These are phyloP conservation scores for Fusarium sp. DNA, from an alignment of 2,329 filamentous ascomycete species.

Conservation along the genomic window DNA sequence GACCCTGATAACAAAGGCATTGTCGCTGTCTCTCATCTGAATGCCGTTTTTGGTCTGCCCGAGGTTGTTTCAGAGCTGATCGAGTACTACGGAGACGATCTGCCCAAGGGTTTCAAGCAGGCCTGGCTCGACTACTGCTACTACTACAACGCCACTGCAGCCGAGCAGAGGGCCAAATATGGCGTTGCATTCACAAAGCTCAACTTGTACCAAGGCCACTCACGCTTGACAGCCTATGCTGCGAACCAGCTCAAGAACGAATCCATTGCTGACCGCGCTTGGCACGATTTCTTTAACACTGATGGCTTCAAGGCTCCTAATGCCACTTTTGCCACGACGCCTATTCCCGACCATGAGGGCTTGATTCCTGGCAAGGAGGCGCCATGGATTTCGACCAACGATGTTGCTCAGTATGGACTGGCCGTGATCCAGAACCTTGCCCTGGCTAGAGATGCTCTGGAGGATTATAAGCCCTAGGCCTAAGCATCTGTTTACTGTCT, in stretches of 20 bases:
- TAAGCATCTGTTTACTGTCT: background rate
- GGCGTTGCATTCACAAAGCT: conserved; percentile 60
- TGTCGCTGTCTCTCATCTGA: conserved; percentile 65
- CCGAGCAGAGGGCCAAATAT: conserved; percentile 64
- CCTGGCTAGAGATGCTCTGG: conserved; percentile 41
- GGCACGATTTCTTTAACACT: conserved; percentile 63
- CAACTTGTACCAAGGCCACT: conserved; percentile 66
- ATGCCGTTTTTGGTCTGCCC: conserved; percentile 67
- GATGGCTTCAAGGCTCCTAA: conserved; percentile 56
- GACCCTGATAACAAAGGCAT: conserved; percentile 63
- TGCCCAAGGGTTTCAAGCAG: conserved; percentile 61
- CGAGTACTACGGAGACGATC: conserved; percentile 58
- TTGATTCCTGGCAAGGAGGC: conserved; percentile 65
- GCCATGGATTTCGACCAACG: conserved; percentile 67
- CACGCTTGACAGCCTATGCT: conserved; percentile 66
- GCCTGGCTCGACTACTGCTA: conserved; percentile 70
- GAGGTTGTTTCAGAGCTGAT: conserved; percentile 68
- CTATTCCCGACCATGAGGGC: conserved; percentile 57
- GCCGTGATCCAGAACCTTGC: conserved; percentile 67
- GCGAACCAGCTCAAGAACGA: conserved; percentile 57
- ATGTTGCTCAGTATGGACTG: conserved; percentile 66
- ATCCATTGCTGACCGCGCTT: conserved; percentile 62
- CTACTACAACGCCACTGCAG: conserved; percentile 62
- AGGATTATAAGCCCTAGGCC: conserved; percentile 10
- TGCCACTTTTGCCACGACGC: conserved; percentile 52